Conservation (phyloP, 2,329 filamentous ascomycete genomes). For the Bertia moriformis region DNA sequence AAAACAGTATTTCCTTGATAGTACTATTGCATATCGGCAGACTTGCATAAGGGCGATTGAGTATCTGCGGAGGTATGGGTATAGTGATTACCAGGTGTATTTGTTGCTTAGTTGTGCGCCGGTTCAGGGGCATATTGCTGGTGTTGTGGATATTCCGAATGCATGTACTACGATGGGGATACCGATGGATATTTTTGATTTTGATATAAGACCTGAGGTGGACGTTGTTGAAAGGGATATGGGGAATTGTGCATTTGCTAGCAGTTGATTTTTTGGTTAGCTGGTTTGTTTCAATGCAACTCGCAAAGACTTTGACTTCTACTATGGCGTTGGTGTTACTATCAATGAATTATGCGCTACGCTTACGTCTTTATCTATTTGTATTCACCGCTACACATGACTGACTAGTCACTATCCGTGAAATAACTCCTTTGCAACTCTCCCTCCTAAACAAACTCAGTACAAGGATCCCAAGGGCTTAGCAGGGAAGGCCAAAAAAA, state of each 20-base stretch:
- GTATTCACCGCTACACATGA: too few species aligned
- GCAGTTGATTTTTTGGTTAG: background rate
- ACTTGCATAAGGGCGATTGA: constrained; percentile 61
- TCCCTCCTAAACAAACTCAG: too few species aligned
- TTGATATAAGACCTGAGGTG: constrained; percentile 62
- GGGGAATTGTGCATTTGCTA: constrained; percentile 1
- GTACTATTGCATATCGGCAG: constrained; percentile 74
- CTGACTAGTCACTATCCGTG: too few species aligned
- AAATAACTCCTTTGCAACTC: too few species aligned
- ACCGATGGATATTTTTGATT: constrained; percentile 89
- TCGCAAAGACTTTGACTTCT: too few species aligned
- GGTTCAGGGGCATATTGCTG: constrained; percentile 74
- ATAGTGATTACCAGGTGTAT: constrained; percentile 66
- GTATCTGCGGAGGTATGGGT: constrained; percentile 63
- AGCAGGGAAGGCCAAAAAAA: too few species aligned
- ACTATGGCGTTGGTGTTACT: too few species aligned
- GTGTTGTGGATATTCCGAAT: constrained; percentile 82
- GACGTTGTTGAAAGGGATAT: constrained; percentile 9
- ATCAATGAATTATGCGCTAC: too few species aligned
- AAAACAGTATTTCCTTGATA: constrained; percentile 79
- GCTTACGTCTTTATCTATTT: too few species aligned
- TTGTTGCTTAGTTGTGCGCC: constrained; percentile 74
- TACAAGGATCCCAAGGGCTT: too few species aligned
- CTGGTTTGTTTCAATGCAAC: too few species aligned
- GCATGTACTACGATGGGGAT: constrained; percentile 78